These are phyloP conservation scores for Leishmania mexicana DNA, from an alignment of 208 protist species.

Conservation along the genomic window DNA sequence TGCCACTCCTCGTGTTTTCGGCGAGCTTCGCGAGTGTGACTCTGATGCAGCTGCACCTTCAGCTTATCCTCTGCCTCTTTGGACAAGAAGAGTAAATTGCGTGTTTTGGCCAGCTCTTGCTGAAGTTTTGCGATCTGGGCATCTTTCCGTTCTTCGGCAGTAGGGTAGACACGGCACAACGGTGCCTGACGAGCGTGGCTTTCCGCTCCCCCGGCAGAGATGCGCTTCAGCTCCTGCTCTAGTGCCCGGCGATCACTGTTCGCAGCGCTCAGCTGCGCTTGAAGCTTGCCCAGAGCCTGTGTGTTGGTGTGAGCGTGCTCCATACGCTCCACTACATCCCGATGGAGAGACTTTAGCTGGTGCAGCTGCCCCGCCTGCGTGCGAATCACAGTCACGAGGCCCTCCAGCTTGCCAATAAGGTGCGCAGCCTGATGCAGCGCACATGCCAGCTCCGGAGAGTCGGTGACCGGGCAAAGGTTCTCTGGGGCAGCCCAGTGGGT, in stretches of 20 bases:
- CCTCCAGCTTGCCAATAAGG: conserved; percentile 49
- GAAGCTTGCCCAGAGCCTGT: conserved; percentile 1
- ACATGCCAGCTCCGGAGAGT: conserved; percentile 33
- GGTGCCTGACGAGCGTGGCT: neutral
- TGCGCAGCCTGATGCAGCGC: conserved; percentile 52
- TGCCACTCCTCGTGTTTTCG: conserved; percentile 26
- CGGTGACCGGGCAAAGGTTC: conserved; percentile 53
- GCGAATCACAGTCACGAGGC: conserved; percentile 45
- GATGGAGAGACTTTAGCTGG: conserved; percentile 40
- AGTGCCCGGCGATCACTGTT: conserved; percentile 31
- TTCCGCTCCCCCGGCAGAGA: neutral
- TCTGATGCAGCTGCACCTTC: conserved; percentile 48
- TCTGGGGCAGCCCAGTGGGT: conserved; percentile 27
- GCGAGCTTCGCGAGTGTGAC: conserved; percentile 27
- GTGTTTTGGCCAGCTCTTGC: conserved; percentile 69
- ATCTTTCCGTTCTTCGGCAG: conserved; percentile 35
- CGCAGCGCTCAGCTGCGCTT: conserved; percentile 16
- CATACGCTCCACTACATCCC: conserved; percentile 25
- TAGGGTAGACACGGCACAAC: conserved; percentile 6
- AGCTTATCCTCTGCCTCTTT: conserved; percentile 47
- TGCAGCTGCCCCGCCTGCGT: conserved; percentile 49
- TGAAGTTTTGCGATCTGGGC: conserved; percentile 48
- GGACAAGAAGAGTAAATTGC: conserved; percentile 40
- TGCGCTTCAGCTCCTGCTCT: conserved; percentile 23
- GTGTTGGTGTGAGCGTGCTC: neutral